Evolutionary conservation across 1,284 basidiomycete species (phyloP).

Genomic region (Irpex sp.): DNA sequence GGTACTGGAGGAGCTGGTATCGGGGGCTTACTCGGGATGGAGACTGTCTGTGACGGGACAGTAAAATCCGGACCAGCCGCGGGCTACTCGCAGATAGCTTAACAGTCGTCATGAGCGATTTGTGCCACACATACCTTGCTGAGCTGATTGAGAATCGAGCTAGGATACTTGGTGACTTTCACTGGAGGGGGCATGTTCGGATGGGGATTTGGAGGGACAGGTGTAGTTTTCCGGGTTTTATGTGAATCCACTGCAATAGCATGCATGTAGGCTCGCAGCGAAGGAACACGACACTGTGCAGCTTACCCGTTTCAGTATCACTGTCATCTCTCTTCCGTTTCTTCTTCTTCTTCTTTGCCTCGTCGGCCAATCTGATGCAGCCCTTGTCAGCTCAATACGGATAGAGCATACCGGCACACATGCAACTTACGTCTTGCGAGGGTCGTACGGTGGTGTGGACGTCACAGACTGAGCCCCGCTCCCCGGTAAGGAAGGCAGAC

Average conservation of each 20-base stretch:
- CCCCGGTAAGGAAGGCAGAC: conserved; percentile 35
- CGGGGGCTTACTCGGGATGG: conserved; percentile 65
- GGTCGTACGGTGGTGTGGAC: conserved; percentile 30
- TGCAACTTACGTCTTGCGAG: conserved; percentile 38
- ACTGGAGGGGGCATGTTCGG: conserved; percentile 35
- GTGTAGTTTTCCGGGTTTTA: conserved; percentile 58
- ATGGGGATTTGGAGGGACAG: conserved; percentile 29
- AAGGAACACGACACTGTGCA: not conserved
- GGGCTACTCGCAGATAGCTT: conserved; percentile 27
- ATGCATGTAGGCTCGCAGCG: not conserved
- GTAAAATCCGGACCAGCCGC: conserved; percentile 53
- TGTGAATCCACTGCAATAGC: conserved; percentile 35
- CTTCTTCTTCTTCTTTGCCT: conserved; percentile 77
- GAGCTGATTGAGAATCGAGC: conserved; percentile 39
- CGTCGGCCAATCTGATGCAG: conserved; percentile 28
- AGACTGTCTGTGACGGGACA: conserved; percentile 42
- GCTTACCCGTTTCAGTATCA: conserved; percentile 59
- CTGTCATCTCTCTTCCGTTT: conserved; percentile 81
- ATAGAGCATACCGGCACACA: conserved; percentile 12
- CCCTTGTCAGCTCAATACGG: conserved; percentile 20
- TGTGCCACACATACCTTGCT: conserved; percentile 42
- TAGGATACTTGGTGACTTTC: conserved; percentile 50
- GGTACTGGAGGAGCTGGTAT: conserved; percentile 66
- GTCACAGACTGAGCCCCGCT: conserved; percentile 33
- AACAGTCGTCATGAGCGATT: conserved; percentile 1